phyloP scores from a whole-genome alignment of 1,284 basidiomycete genomes.

The Rhizoctonia solani region DNA sequence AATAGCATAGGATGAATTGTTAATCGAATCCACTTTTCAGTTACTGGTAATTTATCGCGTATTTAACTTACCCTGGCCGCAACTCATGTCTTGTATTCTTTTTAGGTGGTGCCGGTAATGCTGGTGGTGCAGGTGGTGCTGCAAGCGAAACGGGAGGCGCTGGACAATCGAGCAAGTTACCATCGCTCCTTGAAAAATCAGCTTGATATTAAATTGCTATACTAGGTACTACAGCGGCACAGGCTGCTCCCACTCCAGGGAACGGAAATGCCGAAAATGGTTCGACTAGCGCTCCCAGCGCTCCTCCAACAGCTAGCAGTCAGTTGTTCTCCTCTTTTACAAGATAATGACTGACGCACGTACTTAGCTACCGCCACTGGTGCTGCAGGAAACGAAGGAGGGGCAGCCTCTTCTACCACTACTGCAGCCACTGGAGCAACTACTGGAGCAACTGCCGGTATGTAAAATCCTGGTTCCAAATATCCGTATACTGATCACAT shows the following conservation, averaged over 20 bases:
- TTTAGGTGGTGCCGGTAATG: too few relatives aligned
- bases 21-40: too few relatives aligned
- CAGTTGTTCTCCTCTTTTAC: background rate
- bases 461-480: background rate
- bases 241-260: too few relatives aligned
- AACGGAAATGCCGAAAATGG: too few relatives aligned
- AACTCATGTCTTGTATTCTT: too few relatives aligned
- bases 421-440: background rate
- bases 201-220: background rate
- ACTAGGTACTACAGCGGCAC: background rate
- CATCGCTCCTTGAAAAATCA: background rate
- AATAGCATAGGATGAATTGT: too few relatives aligned
- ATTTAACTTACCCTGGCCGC: too few relatives aligned
- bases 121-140: background rate
- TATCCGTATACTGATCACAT: background rate
- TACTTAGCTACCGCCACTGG: background rate
- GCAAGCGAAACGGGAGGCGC: background rate
- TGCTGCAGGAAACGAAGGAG: background rate
- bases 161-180: constrained; percentile 8
- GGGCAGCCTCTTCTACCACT: background rate
- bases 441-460: background rate
- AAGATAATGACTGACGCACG: background rate
- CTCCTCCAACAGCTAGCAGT: background rate
- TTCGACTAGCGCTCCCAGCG: too few relatives aligned
- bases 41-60: too few relatives aligned